Conservation (phyloP, 176 grass and related monocot genomes). For the Pontederia crassipes region DNA sequence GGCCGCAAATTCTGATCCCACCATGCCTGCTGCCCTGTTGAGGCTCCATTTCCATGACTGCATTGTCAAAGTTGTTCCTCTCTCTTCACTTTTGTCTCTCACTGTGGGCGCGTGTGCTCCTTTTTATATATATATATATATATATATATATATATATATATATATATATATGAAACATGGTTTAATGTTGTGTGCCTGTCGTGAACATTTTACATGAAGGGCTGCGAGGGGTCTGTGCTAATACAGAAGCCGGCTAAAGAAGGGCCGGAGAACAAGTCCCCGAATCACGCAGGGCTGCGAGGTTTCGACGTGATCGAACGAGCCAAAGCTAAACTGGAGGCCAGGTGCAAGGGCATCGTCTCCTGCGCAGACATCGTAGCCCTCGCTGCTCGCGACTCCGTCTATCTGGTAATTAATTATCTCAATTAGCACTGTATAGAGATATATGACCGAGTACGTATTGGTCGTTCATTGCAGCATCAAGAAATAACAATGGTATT, state of each 20-base stretch:
- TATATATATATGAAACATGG: no score
- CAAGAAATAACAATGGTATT: no score
- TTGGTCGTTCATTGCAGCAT: no score
- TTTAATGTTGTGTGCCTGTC: no score
- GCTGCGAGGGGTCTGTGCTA: constrained; percentile 71
- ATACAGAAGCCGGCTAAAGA: constrained; percentile 26
- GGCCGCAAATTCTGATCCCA: constrained; percentile 26
- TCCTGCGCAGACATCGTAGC: constrained; percentile 73
- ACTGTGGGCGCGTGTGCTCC: no score
- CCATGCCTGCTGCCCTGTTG: constrained; percentile 61
- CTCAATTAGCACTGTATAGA: neutral
- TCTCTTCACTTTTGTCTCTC: no score
- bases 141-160: no score
- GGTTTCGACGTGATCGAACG: constrained; percentile 52
- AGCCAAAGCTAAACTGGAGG: constrained; percentile 54
- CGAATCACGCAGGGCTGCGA: constrained; percentile 62
- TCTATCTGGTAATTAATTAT: constrained; percentile 36
- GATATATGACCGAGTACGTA: no score
- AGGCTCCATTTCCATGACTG: constrained; percentile 90
- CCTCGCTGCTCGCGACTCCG: constrained; percentile 55
- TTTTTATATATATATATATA: no score
- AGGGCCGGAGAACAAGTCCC: constrained; percentile 46
- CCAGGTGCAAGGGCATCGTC: constrained; percentile 57
- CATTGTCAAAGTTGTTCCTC: constrained; percentile 45
- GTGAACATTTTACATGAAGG: constrained; percentile 17